Evolutionary conservation across 169 alveolate species (phyloP), one percentile per base, ranked within the genome.

Genomic region (Neospora caninum): DNA sequence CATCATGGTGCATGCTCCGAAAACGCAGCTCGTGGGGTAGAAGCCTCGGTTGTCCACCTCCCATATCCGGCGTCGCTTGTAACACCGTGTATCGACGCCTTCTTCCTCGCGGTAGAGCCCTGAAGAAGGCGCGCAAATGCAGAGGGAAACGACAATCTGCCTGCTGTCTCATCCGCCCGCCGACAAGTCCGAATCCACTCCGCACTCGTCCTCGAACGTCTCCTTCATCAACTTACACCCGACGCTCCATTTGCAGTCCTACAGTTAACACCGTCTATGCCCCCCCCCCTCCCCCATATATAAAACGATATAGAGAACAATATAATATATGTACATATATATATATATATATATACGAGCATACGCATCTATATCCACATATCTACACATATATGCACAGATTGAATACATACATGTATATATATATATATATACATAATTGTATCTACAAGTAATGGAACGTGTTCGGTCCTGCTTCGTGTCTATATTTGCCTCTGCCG

Each of bases 1-100:
- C 88, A 97, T 96, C 98, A 97, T 96, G 82, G 97, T 95, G 88
- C 98, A 97, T n/a, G 97, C 95, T 45, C 98, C 97, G 88, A 97
- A 97, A 94, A 96, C 91, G 67, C 97, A 95, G 58, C 97, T 96
- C 53, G 95, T 96, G 13, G 98, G 98, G 88, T 95, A 95, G 88
- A 97, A 96, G 58, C 94, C 96, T 43, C 96, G 96, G 91, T 97
- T 95, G 49, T 96, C 95, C 31, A 96, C 97, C 86, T 97, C 98
- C 92, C 92, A 91, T 6, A 97, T 80, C 45, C 92, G 91, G 45
- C 98, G 92, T 86, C 98, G 94, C 92, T 96, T 97, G 96, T 95
- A 95, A 89, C 98, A 96, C 43, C 96, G 95, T 42, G 95, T 84
- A 88, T 96, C 97, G 25, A 97, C 96, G 45, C 98, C 98, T 69